Evolutionary conservation across 345 rosid species (phyloP), one percentile per base, ranked within the genome.

Genomic region (Kernera saxatilis): DNA sequence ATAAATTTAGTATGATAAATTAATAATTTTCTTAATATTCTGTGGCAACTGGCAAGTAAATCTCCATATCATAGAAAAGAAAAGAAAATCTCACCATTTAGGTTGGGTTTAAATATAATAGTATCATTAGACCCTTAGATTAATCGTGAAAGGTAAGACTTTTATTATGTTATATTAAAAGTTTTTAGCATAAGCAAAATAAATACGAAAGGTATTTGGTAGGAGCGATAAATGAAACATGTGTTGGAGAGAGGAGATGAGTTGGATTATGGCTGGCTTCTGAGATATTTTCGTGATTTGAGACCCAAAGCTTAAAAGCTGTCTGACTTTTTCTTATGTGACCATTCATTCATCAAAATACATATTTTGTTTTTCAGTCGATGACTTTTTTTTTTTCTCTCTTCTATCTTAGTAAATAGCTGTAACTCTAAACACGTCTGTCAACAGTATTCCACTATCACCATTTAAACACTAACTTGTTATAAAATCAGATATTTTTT

Each of bases 191-290:
- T 3, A 25, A 5, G 45, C 1, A 36, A 17, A 48, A 48, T 15
- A 35, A 44, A 12, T 17, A 54, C 13, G 44, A 49, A 64, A 66
- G 52, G 67, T 49, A 67, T 67, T 50, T 30, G 73, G 72, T 73
- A 66, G 14, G 67, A 73, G 25, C 3, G n/a, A 65, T 40, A 29
- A 29, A 50, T 73, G 66, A 67, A 58, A 17, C 78, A 67, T 74
- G 73, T 67, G 73, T 74, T 49, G 62, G 63, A 74, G 78, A 41
- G 72, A 11, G 43, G 55, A 39, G 30, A 59, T 74, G 69, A 74
- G 69, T 41, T 74, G 73, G 68, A 48, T 57, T 15, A 39, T 21
- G 77, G 72, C 73, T 74, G 77, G 66, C 61, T 49, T 66, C 67
- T 14, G 44, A 65, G 72, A 65, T 66, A 73, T 66, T 29, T 46